Conservation (phyloP, 495 filamentous ascomycete genomes). For the Penicillium pancosmium region DNA sequence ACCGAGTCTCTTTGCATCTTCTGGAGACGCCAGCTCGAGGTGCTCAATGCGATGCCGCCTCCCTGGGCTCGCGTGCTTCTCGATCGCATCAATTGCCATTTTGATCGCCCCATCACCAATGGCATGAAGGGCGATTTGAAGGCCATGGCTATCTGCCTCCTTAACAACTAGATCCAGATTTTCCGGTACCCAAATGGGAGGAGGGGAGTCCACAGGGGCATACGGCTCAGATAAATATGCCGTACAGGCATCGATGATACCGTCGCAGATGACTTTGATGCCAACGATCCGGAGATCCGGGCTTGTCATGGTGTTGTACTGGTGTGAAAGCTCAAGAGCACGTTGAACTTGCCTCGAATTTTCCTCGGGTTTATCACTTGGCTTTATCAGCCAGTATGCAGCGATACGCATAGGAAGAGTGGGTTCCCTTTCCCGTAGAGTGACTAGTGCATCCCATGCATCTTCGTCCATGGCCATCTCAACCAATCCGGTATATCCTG, state of each 20-base stretch:
- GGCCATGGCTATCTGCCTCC: conserved; percentile 35
- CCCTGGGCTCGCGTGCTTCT: conserved; percentile 27
- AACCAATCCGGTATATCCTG: conserved; percentile 51
- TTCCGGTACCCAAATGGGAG: conserved; percentile 13
- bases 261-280: conserved; percentile 63
- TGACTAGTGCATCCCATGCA: conserved; percentile 54
- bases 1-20: conserved; percentile 56
- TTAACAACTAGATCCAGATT: conserved; percentile 8
- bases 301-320: background rate
- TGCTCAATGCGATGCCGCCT: conserved; percentile 64
- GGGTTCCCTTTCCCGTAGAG: conserved; percentile 31
- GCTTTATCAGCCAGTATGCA: conserved; percentile 60
- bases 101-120: conserved; percentile 63
- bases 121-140: conserved; percentile 66
- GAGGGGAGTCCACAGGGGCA: conserved; percentile 5
- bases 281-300: conserved; percentile 51
- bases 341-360: conserved; percentile 54
- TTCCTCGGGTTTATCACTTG: conserved; percentile 40
- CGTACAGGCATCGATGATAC: conserved; percentile 61
- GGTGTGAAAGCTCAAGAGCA: conserved; percentile 49
- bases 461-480: conserved; percentile 66
- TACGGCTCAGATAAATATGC: conserved; percentile 60
- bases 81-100: conserved; percentile 55
- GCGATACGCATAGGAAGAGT: conserved; percentile 51
- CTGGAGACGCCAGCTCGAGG: conserved; percentile 55